These are phyloP conservation scores for Alternaria tenuissima DNA, from an alignment of 2,329 filamentous ascomycete species.

Conservation along the genomic window DNA sequence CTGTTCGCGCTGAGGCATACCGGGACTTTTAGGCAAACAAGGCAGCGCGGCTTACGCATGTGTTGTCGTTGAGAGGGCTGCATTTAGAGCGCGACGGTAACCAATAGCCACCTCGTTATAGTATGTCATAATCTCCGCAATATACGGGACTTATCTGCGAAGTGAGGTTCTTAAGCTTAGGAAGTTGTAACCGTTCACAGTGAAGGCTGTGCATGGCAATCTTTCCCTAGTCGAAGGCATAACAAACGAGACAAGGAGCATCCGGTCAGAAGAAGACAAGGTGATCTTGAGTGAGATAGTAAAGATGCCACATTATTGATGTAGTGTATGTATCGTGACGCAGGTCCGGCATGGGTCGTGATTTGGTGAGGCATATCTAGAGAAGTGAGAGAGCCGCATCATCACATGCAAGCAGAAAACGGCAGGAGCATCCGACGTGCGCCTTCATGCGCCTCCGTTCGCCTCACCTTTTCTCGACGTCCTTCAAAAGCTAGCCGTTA, in stretches of 20 bases:
- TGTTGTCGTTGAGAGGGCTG: not conserved
- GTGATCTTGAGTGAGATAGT: not conserved
- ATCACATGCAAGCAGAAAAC: constrained; percentile 10
- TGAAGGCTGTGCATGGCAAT: not conserved
- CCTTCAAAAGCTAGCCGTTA: not conserved
- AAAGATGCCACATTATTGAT: not conserved
- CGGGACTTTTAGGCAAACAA: constrained; percentile 24
- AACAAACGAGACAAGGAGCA: not conserved
- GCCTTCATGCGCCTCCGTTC: constrained; percentile 10
- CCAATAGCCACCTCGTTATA: not conserved
- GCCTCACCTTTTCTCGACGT: constrained; percentile 14
- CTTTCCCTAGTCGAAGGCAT: not conserved
- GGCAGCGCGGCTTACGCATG: constrained; percentile 26
- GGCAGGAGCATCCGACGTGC: constrained; percentile 3
- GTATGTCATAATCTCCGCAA: not conserved
- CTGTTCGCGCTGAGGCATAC: constrained; percentile 18
- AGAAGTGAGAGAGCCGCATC: not conserved
- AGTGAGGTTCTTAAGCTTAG: not conserved
- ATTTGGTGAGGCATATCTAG: not conserved
- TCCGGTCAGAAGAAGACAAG: not conserved
- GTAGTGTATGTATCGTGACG: not conserved
- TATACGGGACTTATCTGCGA: not conserved
- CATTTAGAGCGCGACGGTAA: not conserved
- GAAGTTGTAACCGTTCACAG: not conserved
- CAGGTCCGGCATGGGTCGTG: not conserved